These are phyloP conservation scores for Tillandsia leiboldiana DNA, from an alignment of 176 grass and related monocot genomes.

Conservation along the genomic window DNA sequence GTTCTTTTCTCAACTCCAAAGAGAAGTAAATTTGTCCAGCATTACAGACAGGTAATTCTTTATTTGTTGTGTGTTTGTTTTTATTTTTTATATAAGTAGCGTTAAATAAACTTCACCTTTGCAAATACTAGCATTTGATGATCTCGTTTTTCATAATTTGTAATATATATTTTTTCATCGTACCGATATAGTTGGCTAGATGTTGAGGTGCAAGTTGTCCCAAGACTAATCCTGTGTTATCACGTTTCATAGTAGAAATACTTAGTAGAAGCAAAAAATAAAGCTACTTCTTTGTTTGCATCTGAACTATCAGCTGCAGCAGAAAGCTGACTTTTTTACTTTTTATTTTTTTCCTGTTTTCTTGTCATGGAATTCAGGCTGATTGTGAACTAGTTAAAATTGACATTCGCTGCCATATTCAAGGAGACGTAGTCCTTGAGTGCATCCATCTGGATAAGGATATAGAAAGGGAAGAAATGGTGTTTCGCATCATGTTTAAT, in stretches of 20 bases:
- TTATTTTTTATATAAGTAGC: neutral
- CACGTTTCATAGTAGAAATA: no score
- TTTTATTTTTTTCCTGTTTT: slow-evolving; percentile 17
- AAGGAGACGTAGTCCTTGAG: slow-evolving; percentile 88
- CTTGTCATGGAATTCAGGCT: slow-evolving; percentile 48
- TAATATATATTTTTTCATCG: no score
- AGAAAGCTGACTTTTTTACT: slow-evolving; percentile 7
- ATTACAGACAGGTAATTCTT: slow-evolving; percentile 65
- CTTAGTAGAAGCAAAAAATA: neutral
- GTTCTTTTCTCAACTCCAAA: slow-evolving; percentile 87
- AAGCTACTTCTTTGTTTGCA: neutral
- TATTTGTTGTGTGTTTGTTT: slow-evolving; percentile 10
- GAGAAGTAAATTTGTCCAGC: slow-evolving; percentile 42
- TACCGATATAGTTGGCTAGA: no score
- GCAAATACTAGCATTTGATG: neutral
- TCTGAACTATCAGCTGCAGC: slow-evolving; percentile 5
- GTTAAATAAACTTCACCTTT: neutral
- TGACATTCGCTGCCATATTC: slow-evolving; percentile 73
- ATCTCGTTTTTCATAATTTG: no score
- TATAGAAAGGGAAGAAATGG: slow-evolving; percentile 68
- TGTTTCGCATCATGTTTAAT: slow-evolving; percentile 80
- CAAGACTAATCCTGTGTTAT: no score
- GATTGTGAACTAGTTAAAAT: slow-evolving; percentile 70
- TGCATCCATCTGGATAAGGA: slow-evolving; percentile 64
- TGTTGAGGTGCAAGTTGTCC: no score